Evolutionary conservation across 257 asterid species (phyloP).

Genomic region (Voacanga thouarsii): DNA sequence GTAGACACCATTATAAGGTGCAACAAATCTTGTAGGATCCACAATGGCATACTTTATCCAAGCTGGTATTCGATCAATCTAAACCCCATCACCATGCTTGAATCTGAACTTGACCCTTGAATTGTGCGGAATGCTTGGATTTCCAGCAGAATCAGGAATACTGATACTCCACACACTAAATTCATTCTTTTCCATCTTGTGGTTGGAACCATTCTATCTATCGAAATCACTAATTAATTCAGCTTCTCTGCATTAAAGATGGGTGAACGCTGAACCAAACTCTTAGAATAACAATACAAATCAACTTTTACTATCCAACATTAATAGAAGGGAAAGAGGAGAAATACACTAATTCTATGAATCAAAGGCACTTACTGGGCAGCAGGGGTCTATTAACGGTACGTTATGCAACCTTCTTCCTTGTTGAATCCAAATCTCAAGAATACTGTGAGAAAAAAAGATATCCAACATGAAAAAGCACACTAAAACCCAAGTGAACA

Average conservation of each 20-base stretch:
- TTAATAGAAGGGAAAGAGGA: background rate
- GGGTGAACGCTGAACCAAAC: no score
- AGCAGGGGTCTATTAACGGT: conserved; percentile 97
- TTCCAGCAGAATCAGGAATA: conserved; percentile 63
- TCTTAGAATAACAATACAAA: conserved; percentile 12
- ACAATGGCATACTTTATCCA: conserved; percentile 95
- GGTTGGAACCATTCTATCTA: conserved; percentile 78
- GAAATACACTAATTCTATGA: conserved; percentile 16
- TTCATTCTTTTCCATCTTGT: conserved; percentile 76
- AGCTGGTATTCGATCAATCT: conserved; percentile 91
- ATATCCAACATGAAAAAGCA: conserved; percentile 13
- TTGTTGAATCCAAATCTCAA: conserved; percentile 73
- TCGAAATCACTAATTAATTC: no score
- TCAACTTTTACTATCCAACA: conserved; percentile 8
- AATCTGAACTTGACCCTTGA: conserved; percentile 87
- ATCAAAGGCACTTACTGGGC: conserved; percentile 64
- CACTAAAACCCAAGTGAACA: conserved; percentile 6
- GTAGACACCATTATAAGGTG: conserved; percentile 94
- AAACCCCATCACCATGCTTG: conserved; percentile 67
- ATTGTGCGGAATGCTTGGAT: conserved; percentile 78
- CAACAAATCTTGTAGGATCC: no score
- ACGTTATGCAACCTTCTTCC: conserved; percentile 60
- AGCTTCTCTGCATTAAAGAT: no score
- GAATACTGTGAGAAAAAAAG: conserved; percentile 53
- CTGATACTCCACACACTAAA: conserved; percentile 90